Evolutionary conservation across 257 asterid species (phyloP).

Genomic region (Nicotiana sylvestris): DNA sequence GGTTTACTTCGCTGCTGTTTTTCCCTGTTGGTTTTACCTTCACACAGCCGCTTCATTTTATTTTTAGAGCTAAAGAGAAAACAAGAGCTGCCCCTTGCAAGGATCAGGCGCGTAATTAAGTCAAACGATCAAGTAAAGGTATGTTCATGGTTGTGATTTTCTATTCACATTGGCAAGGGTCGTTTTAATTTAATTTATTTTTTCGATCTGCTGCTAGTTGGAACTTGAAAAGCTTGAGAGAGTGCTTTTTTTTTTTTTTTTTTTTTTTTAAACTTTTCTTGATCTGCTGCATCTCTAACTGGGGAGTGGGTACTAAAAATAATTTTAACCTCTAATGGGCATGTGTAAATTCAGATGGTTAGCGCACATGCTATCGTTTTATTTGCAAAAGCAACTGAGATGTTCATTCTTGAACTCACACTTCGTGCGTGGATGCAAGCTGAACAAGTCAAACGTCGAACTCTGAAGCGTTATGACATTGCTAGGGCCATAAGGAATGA

Average conservation of each 20-base stretch:
- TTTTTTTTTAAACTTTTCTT: neutral
- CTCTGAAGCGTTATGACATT: constrained; percentile 30
- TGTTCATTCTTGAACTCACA: constrained; percentile 33
- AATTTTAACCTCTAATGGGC: neutral
- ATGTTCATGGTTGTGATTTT: neutral
- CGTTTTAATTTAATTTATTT: neutral
- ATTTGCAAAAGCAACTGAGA: constrained; percentile 34
- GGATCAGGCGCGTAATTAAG: constrained; percentile 38
- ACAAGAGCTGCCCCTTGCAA: constrained; percentile 31
- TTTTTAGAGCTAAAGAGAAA: constrained; percentile 24
- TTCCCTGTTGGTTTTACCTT: neutral
- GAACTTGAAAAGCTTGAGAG: neutral
- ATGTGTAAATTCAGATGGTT: constrained; percentile 29
- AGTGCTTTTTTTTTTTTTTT: neutral
- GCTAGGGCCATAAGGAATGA: constrained; percentile 32
- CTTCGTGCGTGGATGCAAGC: constrained; percentile 35
- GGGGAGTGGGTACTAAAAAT: neutral
- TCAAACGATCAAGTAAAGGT: constrained; percentile 37
- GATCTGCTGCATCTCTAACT: neutral
- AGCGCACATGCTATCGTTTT: constrained; percentile 33
- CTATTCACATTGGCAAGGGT: neutral
- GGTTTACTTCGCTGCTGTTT: constrained; percentile 7
- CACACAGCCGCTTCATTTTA: neutral
- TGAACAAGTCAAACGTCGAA: constrained; percentile 14
- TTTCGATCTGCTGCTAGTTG: neutral